These are phyloP conservation scores for Leucosporidium yakuticum DNA, from an alignment of 768 basidiomycete species.

Conservation along the genomic window DNA sequence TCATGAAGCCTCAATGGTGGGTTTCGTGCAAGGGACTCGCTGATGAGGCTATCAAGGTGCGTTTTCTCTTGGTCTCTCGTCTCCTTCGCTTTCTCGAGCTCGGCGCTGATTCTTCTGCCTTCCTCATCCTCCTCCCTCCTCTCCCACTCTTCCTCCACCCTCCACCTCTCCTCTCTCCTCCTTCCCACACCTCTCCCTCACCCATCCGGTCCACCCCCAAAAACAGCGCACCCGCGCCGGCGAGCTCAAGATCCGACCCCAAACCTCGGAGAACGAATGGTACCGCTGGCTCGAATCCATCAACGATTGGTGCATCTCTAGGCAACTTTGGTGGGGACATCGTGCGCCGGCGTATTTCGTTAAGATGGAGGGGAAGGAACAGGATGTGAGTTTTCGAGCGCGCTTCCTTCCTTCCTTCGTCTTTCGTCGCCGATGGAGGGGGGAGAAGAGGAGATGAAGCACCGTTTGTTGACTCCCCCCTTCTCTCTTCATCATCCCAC, in stretches of 20 bases:
- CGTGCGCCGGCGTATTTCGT: conserved; percentile 92
- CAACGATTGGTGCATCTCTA: conserved; percentile 98
- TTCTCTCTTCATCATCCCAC: conserved; percentile 39
- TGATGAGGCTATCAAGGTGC: conserved; percentile 76
- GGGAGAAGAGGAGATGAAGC: conserved; percentile 51
- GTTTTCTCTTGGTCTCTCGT: conserved; percentile 6
- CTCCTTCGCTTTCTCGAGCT: neutral
- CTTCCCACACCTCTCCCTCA: neutral
- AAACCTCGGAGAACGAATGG: conserved; percentile 86
- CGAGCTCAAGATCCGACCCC: conserved; percentile 75
- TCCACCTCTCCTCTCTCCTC: neutral
- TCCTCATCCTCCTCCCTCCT: too few species aligned
- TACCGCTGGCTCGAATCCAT: conserved; percentile 90
- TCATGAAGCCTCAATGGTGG: conserved; percentile 99
- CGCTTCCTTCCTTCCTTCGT: neutral
- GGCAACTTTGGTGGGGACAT: conserved; percentile 99
- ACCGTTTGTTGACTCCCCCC: neutral
- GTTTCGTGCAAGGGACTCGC: conserved; percentile 86
- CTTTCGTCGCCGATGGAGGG: conserved; percentile 79
- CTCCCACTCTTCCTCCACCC: neutral
- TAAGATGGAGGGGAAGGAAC: conserved; percentile 65
- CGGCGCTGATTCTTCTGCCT: too few species aligned
- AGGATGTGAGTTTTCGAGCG: conserved; percentile 45
- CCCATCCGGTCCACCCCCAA: neutral
- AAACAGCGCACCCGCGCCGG: conserved; percentile 76